These are phyloP conservation scores for Papilionanthe hybrid DNA, from an alignment of 116 monocot species.

Conservation along the genomic window DNA sequence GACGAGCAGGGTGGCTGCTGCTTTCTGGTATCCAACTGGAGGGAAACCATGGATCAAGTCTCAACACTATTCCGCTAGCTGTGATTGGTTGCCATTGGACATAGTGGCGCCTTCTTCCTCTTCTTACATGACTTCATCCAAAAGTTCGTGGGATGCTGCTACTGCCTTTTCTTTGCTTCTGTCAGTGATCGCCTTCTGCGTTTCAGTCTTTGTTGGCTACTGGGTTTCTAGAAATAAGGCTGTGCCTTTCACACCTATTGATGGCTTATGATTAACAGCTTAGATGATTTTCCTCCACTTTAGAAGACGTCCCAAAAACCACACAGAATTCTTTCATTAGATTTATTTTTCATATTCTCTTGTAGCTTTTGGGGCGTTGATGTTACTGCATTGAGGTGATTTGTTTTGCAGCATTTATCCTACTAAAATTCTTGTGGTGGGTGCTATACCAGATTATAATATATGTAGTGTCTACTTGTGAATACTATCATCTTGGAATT, in stretches of 20 bases:
- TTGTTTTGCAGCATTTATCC: no score
- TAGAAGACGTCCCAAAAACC: background rate
- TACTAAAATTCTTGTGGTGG: no score
- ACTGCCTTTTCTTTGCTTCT: constrained; percentile 80
- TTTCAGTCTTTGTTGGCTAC: constrained; percentile 70
- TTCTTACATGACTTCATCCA: constrained; percentile 18
- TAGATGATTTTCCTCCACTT: background rate
- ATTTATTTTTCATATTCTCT: background rate
- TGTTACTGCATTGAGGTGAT: background rate
- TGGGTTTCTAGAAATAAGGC: constrained; percentile 49
- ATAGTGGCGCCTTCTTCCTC: constrained; percentile 30
- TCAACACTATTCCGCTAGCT: constrained; percentile 76
- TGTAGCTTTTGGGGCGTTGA: background rate
- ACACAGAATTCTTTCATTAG: background rate
- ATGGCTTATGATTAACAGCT: constrained; percentile 19
- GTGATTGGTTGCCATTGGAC: constrained; percentile 81
- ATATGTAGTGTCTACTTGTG: no score
- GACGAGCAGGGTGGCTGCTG: constrained; percentile 59
- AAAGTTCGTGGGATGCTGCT: constrained; percentile 52
- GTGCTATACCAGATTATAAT: no score
- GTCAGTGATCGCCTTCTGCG: constrained; percentile 49
- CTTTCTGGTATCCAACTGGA: constrained; percentile 86
- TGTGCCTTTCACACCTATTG: constrained; percentile 81
- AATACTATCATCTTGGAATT: no score
- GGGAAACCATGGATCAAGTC: constrained; percentile 68